These are phyloP conservation scores for Ophiostoma populinum DNA, from an alignment of 2,329 filamentous ascomycete species.

Conservation along the genomic window DNA sequence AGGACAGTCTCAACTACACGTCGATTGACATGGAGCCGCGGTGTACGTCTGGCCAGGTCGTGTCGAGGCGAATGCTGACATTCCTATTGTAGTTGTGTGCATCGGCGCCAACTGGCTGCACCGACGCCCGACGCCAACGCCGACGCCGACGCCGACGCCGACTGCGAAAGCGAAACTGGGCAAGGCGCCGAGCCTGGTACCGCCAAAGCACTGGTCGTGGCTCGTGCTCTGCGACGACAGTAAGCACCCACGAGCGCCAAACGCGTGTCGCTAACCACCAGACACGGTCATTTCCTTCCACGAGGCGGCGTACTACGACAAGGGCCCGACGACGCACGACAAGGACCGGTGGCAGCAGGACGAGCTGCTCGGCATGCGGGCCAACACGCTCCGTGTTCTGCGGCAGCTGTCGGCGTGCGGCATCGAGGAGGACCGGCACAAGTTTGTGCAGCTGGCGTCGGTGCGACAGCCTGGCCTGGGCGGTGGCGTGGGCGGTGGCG, in stretches of 20 bases:
- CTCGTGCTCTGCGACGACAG: slow-evolving; percentile 49
- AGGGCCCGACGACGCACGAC: slow-evolving; percentile 13
- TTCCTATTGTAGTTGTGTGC: slow-evolving; percentile 37
- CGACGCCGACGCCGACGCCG: too few relatives aligned
- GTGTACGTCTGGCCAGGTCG: too few relatives aligned
- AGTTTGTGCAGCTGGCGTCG: slow-evolving; percentile 25
- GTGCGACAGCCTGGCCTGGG: slow-evolving; percentile 16
- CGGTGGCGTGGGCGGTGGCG: neutral
- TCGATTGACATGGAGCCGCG: slow-evolving; percentile 50
- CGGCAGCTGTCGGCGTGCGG: slow-evolving; percentile 21
- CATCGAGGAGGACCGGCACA: slow-evolving; percentile 20
- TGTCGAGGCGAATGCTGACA: too few relatives aligned
- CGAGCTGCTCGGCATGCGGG: slow-evolving; percentile 20
- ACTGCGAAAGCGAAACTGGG: slow-evolving; percentile 12
- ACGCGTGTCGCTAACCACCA: slow-evolving; percentile 20
- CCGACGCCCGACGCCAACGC: too few relatives aligned
- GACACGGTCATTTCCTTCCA: slow-evolving; percentile 55
- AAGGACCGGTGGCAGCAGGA: slow-evolving; percentile 11
- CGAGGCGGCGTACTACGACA: slow-evolving; percentile 29
- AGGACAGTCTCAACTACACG: slow-evolving; percentile 60
- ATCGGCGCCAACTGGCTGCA: slow-evolving; percentile 53
- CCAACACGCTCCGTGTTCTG: slow-evolving; percentile 22
- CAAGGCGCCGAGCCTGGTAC: slow-evolving; percentile 18
- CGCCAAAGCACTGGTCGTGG: slow-evolving; percentile 47
- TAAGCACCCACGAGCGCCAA: too few relatives aligned